phyloP scores from a whole-genome alignment of 2,329 filamentous ascomycete genomes.

The Pochonia chlamydosporia region DNA sequence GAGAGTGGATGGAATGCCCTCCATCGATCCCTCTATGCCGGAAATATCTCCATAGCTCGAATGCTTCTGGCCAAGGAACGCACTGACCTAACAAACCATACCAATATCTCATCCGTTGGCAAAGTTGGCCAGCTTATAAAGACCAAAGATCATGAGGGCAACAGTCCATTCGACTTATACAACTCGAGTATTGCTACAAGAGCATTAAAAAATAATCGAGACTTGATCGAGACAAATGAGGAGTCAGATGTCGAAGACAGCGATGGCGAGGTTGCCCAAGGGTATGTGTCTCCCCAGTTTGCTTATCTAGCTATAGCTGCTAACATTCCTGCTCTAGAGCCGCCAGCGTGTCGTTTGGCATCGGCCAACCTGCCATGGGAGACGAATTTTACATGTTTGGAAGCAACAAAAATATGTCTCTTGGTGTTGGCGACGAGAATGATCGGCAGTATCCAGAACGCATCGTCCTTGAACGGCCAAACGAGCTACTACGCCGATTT shows the following conservation, averaged over 20 bases:
- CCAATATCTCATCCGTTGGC: conserved; percentile 46
- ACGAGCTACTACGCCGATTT: conserved; percentile 68
- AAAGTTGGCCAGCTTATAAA: conserved; percentile 76
- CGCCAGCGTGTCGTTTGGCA: conserved; percentile 12
- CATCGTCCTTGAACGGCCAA: conserved; percentile 68
- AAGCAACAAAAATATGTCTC: conserved; percentile 89
- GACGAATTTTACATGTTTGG: conserved; percentile 93
- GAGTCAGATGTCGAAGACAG: conserved; percentile 52
- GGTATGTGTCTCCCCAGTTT: conserved; percentile 19
- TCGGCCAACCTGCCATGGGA: conserved; percentile 36
- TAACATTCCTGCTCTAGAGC: conserved; percentile 11
- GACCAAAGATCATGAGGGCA: conserved; percentile 91
- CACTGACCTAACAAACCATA: conserved; percentile 55
- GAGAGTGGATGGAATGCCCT: conserved; percentile 97
- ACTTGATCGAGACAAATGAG: conserved; percentile 42
- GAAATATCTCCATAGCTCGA: conserved; percentile 81
- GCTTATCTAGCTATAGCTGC: neutral
- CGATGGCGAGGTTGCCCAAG: conserved; percentile 17
- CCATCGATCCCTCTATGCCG: conserved; percentile 83
- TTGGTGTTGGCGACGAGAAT: conserved; percentile 93
- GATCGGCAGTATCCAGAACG: conserved; percentile 91
- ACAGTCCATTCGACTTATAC: conserved; percentile 91
- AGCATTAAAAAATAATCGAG: conserved; percentile 48
- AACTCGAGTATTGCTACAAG: conserved; percentile 77
- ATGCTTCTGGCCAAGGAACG: conserved; percentile 75